phyloP scores from a whole-genome alignment of 257 asterid genomes.

The Solanum chiquidenum region DNA sequence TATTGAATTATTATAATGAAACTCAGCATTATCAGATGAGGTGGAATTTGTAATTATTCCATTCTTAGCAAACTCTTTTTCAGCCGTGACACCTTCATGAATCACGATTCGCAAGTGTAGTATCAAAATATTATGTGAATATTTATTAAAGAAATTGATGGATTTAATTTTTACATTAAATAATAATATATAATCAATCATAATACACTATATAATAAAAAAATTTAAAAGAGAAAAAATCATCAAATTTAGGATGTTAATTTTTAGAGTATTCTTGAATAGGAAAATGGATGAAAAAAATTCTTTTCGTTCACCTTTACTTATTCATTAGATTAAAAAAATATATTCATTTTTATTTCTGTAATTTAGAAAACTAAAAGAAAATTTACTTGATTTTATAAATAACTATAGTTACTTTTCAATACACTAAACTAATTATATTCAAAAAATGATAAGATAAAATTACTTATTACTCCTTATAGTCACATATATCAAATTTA shows the following conservation, averaged over 20 bases:
- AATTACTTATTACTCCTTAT: neutral
- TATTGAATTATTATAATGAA: neutral
- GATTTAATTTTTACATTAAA: neutral
- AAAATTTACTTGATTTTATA: too few relatives aligned
- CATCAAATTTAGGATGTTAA: neutral
- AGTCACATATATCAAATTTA: neutral
- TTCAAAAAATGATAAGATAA: too few relatives aligned
- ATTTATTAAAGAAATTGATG: neutral
- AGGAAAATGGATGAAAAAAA: too few relatives aligned
- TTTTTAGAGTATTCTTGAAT: neutral
- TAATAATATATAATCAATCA: neutral
- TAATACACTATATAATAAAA: neutral
- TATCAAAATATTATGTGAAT: neutral
- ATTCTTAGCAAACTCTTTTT: too few relatives aligned
- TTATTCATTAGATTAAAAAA: too few relatives aligned
- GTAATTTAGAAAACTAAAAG: too few relatives aligned
- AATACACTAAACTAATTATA: too few relatives aligned
- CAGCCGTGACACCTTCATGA: neutral
- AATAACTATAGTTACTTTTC: too few relatives aligned
- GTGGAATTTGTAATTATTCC: neutral
- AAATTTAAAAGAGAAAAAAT: neutral
- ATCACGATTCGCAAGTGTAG: neutral
- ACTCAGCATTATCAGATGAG: neutral
- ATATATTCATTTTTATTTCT: too few relatives aligned
- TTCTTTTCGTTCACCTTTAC: too few relatives aligned